Percentiles rank a stretch among this genome's conserved stretches.
phyloP scores from a whole-genome alignment of 2,329 filamentous ascomycete species.

The Neocatenulostroma microsporum region DNA sequence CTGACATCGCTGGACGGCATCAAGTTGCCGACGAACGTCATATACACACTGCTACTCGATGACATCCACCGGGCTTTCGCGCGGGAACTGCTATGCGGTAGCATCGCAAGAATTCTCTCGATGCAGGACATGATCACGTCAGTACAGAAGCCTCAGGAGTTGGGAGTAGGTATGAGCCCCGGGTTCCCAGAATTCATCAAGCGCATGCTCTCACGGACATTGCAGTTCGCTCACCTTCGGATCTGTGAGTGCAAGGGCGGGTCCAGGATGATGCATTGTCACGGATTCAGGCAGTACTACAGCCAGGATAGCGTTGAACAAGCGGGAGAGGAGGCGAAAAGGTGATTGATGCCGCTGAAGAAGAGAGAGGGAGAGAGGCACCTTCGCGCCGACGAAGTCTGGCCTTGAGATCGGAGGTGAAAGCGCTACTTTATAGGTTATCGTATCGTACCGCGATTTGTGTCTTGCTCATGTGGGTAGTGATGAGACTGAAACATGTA shows the following conservation, averaged over 20 bases:
- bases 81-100: neutral
- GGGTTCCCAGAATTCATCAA: slow-evolving; percentile 5
- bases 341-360: too few species aligned
- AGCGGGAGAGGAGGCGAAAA: too few species aligned
- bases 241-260: slow-evolving; percentile 1
- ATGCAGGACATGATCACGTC: too few species aligned
- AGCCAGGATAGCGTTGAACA: too few species aligned
- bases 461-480: too few species aligned
- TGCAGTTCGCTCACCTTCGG: slow-evolving; percentile 5
- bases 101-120: neutral
- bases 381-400: too few species aligned
- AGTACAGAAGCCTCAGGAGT: neutral
- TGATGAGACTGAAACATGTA: too few species aligned
- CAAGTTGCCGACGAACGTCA: neutral
- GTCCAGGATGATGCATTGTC: neutral
- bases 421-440: too few species aligned
- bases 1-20: neutral
- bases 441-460: too few species aligned
- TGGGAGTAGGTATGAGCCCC: neutral
- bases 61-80: neutral
- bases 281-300: neutral
- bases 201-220: slow-evolving; percentile 2
- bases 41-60: neutral
- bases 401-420: too few species aligned
- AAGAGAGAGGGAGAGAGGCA: too few species aligned